Percentiles rank a stretch among this genome's conserved stretches.
Evolutionary conservation across 2,329 filamentous ascomycete species (phyloP).

Genomic region (Stenocarpella maydis): DNA sequence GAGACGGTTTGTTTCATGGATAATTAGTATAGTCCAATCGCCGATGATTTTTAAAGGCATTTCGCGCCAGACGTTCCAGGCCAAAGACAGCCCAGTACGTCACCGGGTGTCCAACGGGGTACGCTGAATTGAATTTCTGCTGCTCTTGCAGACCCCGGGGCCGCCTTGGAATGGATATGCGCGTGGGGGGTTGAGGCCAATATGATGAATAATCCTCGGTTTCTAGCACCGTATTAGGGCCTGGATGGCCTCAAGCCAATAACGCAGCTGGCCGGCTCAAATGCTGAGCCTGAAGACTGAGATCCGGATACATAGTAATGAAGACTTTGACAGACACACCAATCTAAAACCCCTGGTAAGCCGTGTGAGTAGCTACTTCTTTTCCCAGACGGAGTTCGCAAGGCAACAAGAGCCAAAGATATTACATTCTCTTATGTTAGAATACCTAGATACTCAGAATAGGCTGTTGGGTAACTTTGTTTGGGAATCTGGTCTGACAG

Average conservation of each 20-base stretch:
- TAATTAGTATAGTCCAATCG: slow-evolving; percentile 3
- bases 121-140: neutral
- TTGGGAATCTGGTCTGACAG: too few species aligned
- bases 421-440: too few species aligned
- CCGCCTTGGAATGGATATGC: neutral
- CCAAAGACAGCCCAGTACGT: neutral
- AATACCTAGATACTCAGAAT: too few species aligned
- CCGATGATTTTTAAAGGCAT: neutral
- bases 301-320: too few species aligned
- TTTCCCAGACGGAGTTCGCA: too few species aligned
- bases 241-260: neutral
- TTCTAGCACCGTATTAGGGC: neutral
- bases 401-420: too few species aligned
- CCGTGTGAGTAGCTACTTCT: too few species aligned
- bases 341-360: too few species aligned
- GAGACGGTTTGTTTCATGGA: neutral
- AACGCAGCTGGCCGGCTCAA: neutral
- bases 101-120: neutral
- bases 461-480: too few species aligned
- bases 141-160: neutral
- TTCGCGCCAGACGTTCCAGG: neutral
- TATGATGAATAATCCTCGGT: neutral
- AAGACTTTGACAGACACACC: too few species aligned
- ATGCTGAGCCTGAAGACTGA: too few species aligned
- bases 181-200: neutral